Evolutionary conservation across 2,329 filamentous ascomycete genomes (phyloP), one percentile per base, ranked within the genome.

Genomic region (Exophiala viscosa): DNA sequence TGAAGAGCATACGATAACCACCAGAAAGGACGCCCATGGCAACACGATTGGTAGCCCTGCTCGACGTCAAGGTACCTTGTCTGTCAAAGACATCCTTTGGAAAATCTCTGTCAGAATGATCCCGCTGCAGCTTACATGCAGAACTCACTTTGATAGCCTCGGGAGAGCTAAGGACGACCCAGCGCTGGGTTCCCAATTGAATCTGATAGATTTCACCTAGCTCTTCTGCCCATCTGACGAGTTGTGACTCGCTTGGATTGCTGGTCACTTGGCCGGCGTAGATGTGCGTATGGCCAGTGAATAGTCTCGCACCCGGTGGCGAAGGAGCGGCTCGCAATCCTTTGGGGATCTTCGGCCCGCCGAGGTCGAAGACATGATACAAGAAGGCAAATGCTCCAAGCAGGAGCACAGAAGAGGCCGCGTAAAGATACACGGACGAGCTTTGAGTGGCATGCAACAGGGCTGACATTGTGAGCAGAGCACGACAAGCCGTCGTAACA

Each of bases 141-240:
- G 6, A 14, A 23, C 41, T 39, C 17, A 51, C 48, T 31, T 52
- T 52, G 49, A 52, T 32, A 23, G 43, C 49, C 41, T 47, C 43
- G 5, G 49, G 49, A n/a, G 43, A 52, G 28, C 43, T 42, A 11
- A 52, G 23, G 11, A 52, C 35, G 2, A 52, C 42, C 49, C 48
- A 50, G 13, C 50, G 45, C 44, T 59, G 47, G 15, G 41, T 57
- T 42, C 57, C 57, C 40, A 54, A 34, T 43, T 34, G 47, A 9
- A 59, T 35, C 17, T 48, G 49, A 39, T 59, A 59, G 35, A 57
- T 57, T 10, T 56, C 54, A 10, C 57, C 57, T 18, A 47, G 44
- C 45, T 59, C 50, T n/a, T 54, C 39, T 1, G 54, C 54, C 57
- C 57, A 59, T 51, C 52, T 57, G 8, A 46, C 45, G 4, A 59